These are phyloP conservation scores for Acorus calamus DNA, from an alignment of 106 monocot genomes.

Conservation along the genomic window DNA sequence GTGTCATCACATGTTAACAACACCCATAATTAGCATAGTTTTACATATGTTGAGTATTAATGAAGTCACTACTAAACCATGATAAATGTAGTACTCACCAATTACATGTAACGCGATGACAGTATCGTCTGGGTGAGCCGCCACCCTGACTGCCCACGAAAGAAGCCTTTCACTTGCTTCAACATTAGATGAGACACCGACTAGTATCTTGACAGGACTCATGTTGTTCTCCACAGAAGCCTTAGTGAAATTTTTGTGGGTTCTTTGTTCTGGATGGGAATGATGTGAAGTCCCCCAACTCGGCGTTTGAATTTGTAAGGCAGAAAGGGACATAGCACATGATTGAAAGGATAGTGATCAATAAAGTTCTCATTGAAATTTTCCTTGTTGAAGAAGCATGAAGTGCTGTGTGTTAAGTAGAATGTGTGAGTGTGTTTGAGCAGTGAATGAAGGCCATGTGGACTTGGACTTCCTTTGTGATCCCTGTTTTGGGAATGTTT, in stretches of 20 bases:
- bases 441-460: too few relatives aligned
- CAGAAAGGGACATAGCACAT: neutral
- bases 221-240: neutral
- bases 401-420: too few relatives aligned
- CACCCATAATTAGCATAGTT: too few relatives aligned
- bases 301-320: neutral
- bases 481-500: too few relatives aligned
- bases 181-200: constrained; percentile 28
- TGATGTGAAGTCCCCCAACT: neutral
- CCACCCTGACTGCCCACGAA: constrained; percentile 30
- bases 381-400: neutral
- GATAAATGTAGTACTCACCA: constrained; percentile 11
- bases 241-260: neutral
- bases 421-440: neutral
- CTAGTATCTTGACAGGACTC: constrained; percentile 24
- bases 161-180: constrained; percentile 27
- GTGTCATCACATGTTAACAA: too few relatives aligned
- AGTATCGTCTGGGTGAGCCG: constrained; percentile 26
- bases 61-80: too few relatives aligned
- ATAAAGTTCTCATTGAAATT: neutral
- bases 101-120: constrained; percentile 45
- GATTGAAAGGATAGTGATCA: neutral
- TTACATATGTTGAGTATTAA: too few relatives aligned
- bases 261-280: neutral
- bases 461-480: too few relatives aligned